A percentile compares a stretch with the other conserved stretches of the same genome.
These are phyloP conservation scores for Bretschneidera sinensis DNA, from an alignment of 345 rosid species.

Conservation along the genomic window DNA sequence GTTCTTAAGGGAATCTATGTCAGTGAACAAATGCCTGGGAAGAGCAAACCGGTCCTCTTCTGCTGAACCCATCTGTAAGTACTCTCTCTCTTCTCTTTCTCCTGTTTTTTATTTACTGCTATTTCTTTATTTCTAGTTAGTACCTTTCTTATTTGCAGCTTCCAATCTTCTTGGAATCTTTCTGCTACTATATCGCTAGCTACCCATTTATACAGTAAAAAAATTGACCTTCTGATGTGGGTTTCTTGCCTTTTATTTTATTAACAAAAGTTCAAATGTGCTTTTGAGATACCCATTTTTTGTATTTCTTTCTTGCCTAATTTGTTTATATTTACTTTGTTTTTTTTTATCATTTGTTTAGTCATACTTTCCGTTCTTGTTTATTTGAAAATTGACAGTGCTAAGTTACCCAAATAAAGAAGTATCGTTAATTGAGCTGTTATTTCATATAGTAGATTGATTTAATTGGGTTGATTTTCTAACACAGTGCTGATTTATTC, in stretches of 20 bases:
- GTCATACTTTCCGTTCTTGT: background rate
- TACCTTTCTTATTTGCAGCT: conserved; percentile 19
- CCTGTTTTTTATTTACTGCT: conserved; percentile 18
- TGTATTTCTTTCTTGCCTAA: background rate
- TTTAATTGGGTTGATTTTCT: background rate
- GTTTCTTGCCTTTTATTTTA: background rate
- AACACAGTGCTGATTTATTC: conserved; percentile 1
- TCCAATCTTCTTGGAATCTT: background rate
- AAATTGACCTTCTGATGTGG: conserved; percentile 15
- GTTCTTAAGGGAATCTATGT: conserved; percentile 34
- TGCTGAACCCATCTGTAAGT: conserved; percentile 19
- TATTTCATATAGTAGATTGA: background rate
- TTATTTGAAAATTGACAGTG: conserved; percentile 8
- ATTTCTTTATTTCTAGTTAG: conserved; percentile 20
- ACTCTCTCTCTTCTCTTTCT: conserved; percentile 18
- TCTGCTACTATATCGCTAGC: background rate
- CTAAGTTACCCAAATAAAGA: background rate
- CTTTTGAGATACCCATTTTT: background rate
- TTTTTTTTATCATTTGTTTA: no score
- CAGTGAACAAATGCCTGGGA: conserved; percentile 41
- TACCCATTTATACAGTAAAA: background rate
- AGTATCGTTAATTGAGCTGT: background rate
- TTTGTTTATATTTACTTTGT: background rate
- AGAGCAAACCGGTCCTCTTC: conserved; percentile 26
- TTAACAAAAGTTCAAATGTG: background rate